Evolutionary conservation across 2,329 filamentous ascomycete species (phyloP).

Genomic region (Alternaria incomplexa): DNA sequence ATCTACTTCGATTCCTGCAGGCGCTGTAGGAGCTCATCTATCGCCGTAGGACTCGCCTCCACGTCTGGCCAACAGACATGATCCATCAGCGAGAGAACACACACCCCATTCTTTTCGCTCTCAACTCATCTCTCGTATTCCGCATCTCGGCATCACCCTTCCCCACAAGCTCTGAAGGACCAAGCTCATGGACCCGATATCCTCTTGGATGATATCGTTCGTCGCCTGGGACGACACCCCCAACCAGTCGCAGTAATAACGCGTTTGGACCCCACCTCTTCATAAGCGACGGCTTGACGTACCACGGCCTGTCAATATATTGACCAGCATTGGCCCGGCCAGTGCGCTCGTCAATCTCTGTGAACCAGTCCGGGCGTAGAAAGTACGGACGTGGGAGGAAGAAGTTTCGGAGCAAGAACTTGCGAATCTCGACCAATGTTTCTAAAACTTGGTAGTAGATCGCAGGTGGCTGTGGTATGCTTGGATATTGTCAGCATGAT

Average conservation of each 20-base stretch:
- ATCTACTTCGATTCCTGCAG: too few relatives aligned
- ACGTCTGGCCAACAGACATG: neutral
- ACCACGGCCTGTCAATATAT: constrained; percentile 41
- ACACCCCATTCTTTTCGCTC: neutral
- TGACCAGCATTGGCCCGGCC: constrained; percentile 26
- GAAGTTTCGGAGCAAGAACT: constrained; percentile 62
- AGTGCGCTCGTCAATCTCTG: constrained; percentile 49
- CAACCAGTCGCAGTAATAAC: constrained; percentile 57
- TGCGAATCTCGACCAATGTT: constrained; percentile 55
- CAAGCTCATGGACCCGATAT: constrained; percentile 66
- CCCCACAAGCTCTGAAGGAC: constrained; percentile 62
- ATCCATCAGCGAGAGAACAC: neutral
- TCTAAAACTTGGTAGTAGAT: constrained; percentile 7
- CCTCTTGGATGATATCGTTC: constrained; percentile 59
- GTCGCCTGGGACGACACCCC: constrained; percentile 69
- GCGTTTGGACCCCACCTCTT: constrained; percentile 19
- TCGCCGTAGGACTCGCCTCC: neutral
- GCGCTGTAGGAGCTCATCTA: too few relatives aligned
- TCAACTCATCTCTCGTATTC: neutral
- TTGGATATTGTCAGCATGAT: neutral
- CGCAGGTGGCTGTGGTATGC: neutral
- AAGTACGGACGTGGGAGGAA: constrained; percentile 63
- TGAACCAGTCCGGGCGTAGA: constrained; percentile 50
- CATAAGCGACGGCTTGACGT: constrained; percentile 30
- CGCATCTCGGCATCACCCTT: constrained; percentile 42